Evolutionary conservation across 2,329 filamentous ascomycete species (phyloP), one percentile per base, ranked within the genome.

Genomic region (Ophiobolus disseminans): DNA sequence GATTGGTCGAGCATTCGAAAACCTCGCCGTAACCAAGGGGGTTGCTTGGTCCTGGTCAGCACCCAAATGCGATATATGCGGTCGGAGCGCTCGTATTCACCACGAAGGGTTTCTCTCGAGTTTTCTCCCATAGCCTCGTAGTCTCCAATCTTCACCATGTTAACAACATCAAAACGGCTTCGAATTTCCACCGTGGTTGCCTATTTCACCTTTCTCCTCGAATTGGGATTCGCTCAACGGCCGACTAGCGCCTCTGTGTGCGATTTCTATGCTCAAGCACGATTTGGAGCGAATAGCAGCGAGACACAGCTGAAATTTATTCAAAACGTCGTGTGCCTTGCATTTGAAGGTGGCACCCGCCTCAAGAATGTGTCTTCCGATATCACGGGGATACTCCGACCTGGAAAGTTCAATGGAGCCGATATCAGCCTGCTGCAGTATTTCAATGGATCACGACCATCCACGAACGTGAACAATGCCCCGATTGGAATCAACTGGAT

Each of bases 381-480:
- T 9, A 26, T 43, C n/a, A 43, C 40, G 13, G 40, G 40, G 7
- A 43, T 43, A 7, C 16, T 43, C 13, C 20, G 40, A 26, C 31
- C 31, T 14, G 40, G 40, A 14, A 43, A 25, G 14, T 43, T 35
- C 20, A 43, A 32, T n/a, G 22, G 22, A 19, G 35, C 25, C 13
- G 17, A 43, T 14, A 35, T 43, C 20, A 21, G 35, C 16, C n/a
- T 43, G 20, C 20, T 35, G 6, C 30, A 34, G 31, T 43, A 43
- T 22, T 43, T 43, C 14, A 43, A 43, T 14, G 40, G 40, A 34
- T 35, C 40, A 22, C 25, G 20, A 26, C 30, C 40, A 4, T 43
- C 40, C 13, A 43, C 40, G 5, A 43, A 43, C n/a, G 40, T 43
- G 19, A 43, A 43, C 40, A 43, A 43, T 17, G 40, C 40, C 14